Base-by-base conservation (phyloP, 805 yeast genomes). In the Saccharomycopsis sp. region DNA sequence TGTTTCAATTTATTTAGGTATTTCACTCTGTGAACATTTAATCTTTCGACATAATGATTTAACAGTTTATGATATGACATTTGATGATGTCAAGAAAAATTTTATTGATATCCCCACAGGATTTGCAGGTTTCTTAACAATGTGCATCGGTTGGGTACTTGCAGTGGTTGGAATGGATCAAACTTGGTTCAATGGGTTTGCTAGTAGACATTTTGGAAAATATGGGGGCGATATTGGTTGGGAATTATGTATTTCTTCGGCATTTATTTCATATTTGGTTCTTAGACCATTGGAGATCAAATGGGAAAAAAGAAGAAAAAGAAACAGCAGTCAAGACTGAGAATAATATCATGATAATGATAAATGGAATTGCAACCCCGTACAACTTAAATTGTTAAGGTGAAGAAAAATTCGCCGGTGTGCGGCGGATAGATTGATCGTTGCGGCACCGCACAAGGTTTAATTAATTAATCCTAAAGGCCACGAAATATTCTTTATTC, bases 101-200 rank as follows among this genome's bases (percentile, higher is more conserved):
- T 48, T 36, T 26, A 16, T 40, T 4, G 45, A 48, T 26, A 69
- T 84, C 51, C 95, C 95, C 31, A 62, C 80, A 28, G 96, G 96
- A 43, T 56, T 64, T 41, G 94, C 96, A 1, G 95, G 95, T 50
- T 63, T 77, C 13, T 61, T 77, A 53, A 95, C 85, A 2, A 79
- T 88, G 69, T 72, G 83, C 61, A 75, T 81, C 54, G 96, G 95
- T 59, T 81, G 74, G 43, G 87, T 81, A 21, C 96, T 96, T 62
- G 85, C 80, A 28, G 95, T 78, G 9, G 47, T 85, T 40, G 96
- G 97, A 53, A 87, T 89, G 95, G 69, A 72, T 57, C 96, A 89
- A 68, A 74, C 75, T 4, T 88, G 95, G 86, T 89, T 81, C 68
- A 60, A 60, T 16, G 96, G 96, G 55, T 81, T 75, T 38, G 58